Conservation (phyloP, 768 basidiomycete species). For the Lyophyllum decastes region DNA sequence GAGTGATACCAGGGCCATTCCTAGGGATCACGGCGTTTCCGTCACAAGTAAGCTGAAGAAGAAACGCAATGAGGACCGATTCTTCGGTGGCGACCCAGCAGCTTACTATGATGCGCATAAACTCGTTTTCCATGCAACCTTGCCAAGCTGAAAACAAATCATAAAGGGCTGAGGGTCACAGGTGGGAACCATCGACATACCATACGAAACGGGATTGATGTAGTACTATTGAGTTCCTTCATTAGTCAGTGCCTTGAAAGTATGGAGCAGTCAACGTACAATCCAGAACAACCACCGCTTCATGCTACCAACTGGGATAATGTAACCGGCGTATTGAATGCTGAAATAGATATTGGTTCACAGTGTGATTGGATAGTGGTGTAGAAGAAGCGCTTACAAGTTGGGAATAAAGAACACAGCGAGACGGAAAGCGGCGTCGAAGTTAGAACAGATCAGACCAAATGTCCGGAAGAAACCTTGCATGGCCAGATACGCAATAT, state of each 20-base stretch:
- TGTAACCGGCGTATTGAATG: conserved; percentile 70
- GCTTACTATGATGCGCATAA: conserved; percentile 64
- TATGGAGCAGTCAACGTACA: conserved; percentile 37
- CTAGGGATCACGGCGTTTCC: conserved; percentile 67
- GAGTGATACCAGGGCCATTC: conserved; percentile 52
- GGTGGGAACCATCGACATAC: conserved; percentile 27
- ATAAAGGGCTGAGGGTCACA: background rate
- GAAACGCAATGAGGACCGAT: background rate
- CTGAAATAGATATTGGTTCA: conserved; percentile 17
- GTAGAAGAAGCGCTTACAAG: conserved; percentile 40
- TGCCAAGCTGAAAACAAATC: conserved; percentile 58
- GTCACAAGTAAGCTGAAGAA: conserved; percentile 57
- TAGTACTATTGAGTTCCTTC: conserved; percentile 53
- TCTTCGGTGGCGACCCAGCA: conserved; percentile 9
- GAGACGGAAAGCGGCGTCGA: conserved; percentile 48
- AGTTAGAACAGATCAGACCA: conserved; percentile 51
- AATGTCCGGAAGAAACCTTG: conserved; percentile 85
- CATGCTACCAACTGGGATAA: conserved; percentile 68
- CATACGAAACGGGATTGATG: conserved; percentile 77
- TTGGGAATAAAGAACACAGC: conserved; percentile 75
- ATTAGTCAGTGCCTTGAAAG: conserved; percentile 6
- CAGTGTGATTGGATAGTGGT: background rate
- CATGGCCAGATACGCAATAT: conserved; percentile 68
- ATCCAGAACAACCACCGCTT: conserved; percentile 89
- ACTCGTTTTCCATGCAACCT: conserved; percentile 84